Evolutionary conservation across 2,329 filamentous ascomycete species (phyloP), one percentile per base, ranked within the genome.

Genomic region (Diaporthe sp.): DNA sequence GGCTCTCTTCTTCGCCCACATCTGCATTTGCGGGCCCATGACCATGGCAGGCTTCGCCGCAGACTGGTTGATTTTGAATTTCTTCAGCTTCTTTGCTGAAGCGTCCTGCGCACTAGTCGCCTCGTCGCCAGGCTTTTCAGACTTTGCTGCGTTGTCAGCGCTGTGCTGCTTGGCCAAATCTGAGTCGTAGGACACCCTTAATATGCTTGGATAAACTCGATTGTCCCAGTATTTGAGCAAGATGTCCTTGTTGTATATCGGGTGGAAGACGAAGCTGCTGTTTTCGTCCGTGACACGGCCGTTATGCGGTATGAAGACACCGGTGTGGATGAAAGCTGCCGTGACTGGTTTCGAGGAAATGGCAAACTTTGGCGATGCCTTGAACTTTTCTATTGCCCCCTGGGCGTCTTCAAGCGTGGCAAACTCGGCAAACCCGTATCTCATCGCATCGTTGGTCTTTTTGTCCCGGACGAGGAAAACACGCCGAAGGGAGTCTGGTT

Each of bases 351-450:
- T 93, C 3, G 93, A 94, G 0, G 92, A 92, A 77, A 97, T 94
- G 2, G 93, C 95, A 80, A 96, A 96, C 68, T 92, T 93, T 15
- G 94, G 91, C 39, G 92, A 91, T 46, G 92, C 92, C 53, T 91
- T 91, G 79, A 93, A 93, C 78, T 95, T 94, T 31, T 89, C 88
- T 80, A 96, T 85, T 5, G 95, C 95, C 31, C 92, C 93, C 82
- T 92, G 89, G 2, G 95, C 94, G 82, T 97, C 94, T 81, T 94
- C 91, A 25, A 95, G 86, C 0, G 91, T 93, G 79, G 91, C 92
- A 81, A 96, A 97, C 82, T 97, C 95, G 1, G 92, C 95, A 83
- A 97, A 97, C 0, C 94, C 95, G 79, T 95, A 97, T 78, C 92
- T 91, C 88, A 94, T 94, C 70, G 93, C 95, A 76, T 94, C 92